A percentile compares a stretch with the other conserved stretches of the same genome.
Evolutionary conservation across 2,329 filamentous ascomycete species (phyloP).

Genomic region (Penicillium aurantiogriseum): DNA sequence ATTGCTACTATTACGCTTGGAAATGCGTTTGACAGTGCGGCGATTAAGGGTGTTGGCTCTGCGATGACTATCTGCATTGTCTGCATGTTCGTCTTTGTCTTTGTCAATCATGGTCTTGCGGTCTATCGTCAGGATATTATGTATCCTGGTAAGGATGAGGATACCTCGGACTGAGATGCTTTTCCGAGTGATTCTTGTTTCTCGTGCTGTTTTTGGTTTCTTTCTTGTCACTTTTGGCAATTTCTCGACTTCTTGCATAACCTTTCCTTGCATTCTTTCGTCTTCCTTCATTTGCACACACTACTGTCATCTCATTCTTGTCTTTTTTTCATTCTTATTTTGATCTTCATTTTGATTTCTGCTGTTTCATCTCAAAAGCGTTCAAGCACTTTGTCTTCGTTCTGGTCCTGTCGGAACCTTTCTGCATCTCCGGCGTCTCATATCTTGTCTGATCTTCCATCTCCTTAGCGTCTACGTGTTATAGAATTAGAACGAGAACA

Average conservation of each 20-base stretch:
- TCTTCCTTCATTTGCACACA: neutral
- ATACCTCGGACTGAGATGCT: slow-evolving; percentile 38
- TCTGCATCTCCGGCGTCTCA: neutral
- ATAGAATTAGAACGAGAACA: slow-evolving; percentile 5
- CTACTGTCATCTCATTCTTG: neutral
- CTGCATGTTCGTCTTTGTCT: slow-evolving; percentile 55
- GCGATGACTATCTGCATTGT: slow-evolving; percentile 58
- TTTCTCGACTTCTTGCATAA: neutral
- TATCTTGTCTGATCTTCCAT: neutral
- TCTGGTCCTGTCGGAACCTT: neutral
- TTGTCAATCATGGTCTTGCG: slow-evolving; percentile 51
- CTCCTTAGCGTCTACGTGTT: neutral
- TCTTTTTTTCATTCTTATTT: neutral
- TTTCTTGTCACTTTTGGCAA: neutral
- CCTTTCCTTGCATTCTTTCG: neutral
- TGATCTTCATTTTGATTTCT: neutral
- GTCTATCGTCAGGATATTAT: slow-evolving; percentile 54
- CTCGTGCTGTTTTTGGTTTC: neutral
- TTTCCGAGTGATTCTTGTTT: neutral
- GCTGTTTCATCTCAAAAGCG: slow-evolving; percentile 1
- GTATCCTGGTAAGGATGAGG: slow-evolving; percentile 61
- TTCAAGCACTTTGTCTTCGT: slow-evolving; percentile 5
- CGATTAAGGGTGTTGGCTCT: slow-evolving; percentile 54
- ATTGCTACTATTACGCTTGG: slow-evolving; percentile 60
- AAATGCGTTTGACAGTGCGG: slow-evolving; percentile 52